Conservation (phyloP, 1,284 basidiomycete species). For the Cutaneotrichosporon spelunceum region DNA sequence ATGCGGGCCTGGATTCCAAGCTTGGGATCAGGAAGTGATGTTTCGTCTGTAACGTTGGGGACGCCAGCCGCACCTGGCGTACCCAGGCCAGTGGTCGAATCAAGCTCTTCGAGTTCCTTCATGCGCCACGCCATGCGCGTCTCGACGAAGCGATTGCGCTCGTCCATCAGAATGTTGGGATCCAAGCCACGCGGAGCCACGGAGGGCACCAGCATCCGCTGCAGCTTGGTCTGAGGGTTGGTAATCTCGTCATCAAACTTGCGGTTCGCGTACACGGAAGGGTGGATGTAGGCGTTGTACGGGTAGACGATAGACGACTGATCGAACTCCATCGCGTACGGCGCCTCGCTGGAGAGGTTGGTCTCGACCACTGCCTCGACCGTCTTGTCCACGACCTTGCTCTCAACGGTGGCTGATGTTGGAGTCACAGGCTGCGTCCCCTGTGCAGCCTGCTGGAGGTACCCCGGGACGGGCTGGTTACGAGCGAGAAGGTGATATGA, state of each 20-base stretch:
- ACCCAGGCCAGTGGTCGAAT: constrained; percentile 77
- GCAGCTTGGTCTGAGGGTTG: constrained; percentile 53
- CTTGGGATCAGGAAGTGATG: constrained; percentile 55
- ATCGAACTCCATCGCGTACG: constrained; percentile 68
- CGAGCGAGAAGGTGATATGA: constrained; percentile 81
- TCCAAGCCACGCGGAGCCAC: constrained; percentile 92
- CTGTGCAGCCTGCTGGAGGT: constrained; percentile 70
- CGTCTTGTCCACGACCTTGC: constrained; percentile 67
- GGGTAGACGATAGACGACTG: constrained; percentile 80
- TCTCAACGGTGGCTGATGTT: constrained; percentile 25
- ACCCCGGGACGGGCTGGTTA: constrained; percentile 74
- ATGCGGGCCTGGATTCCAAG: constrained; percentile 73
- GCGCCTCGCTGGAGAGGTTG: constrained; percentile 29
- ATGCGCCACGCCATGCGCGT: constrained; percentile 86
- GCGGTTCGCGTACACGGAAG: constrained; percentile 67
- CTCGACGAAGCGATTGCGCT: constrained; percentile 87
- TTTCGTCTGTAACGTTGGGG: constrained; percentile 53
- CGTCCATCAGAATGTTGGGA: constrained; percentile 82
- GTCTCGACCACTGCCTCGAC: constrained; percentile 63
- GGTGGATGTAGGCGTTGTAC: constrained; percentile 90
- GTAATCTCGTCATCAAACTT: constrained; percentile 54
- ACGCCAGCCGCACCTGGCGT: constrained; percentile 59
- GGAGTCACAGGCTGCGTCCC: constrained; percentile 38
- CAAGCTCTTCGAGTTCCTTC: constrained; percentile 78
- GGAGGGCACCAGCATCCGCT: constrained; percentile 79